Evolutionary conservation across 805 yeast genomes (phyloP).

Genomic region (Yarrowia hollandica): DNA sequence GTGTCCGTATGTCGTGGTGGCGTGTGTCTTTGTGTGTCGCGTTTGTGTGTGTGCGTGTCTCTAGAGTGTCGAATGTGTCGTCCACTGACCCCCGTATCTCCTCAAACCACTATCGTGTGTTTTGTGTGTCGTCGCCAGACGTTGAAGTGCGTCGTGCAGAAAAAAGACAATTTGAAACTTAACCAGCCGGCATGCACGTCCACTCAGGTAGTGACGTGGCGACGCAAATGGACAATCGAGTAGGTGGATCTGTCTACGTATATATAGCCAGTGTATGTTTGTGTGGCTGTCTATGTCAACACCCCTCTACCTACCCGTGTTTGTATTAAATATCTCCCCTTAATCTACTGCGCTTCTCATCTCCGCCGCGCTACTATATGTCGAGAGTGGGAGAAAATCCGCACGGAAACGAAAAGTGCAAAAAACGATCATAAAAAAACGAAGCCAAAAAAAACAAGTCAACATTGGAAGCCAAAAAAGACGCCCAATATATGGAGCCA

Average conservation of each 20-base stretch:
- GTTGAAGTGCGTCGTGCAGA: conserved; percentile 25
- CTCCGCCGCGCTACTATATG: conserved; percentile 17
- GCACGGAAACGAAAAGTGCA: background rate
- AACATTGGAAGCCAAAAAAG: no score
- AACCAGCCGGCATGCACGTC: conserved; percentile 5
- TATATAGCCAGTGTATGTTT: no score
- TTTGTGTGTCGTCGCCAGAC: conserved; percentile 27
- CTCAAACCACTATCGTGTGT: conserved; percentile 19
- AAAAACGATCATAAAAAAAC: background rate
- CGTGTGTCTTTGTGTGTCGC: background rate
- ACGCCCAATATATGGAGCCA: no score
- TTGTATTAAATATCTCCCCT: background rate
- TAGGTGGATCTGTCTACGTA: background rate
- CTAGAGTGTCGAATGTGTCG: no score
- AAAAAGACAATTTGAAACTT: conserved; percentile 26
- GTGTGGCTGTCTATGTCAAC: no score
- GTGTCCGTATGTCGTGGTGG: background rate
- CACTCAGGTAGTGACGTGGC: conserved; percentile 11
- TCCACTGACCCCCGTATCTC: conserved; percentile 5
- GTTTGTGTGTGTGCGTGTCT: background rate
- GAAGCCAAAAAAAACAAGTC: no score
- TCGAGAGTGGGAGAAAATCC: conserved; percentile 7
- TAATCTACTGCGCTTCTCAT: conserved; percentile 19
- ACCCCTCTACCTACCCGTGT: no score
- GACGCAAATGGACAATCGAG: no score